A percentile compares a stretch with the other conserved stretches of the same genome.
Evolutionary conservation across 2,329 filamentous ascomycete genomes (phyloP).

Genomic region (Xylaria sp.): DNA sequence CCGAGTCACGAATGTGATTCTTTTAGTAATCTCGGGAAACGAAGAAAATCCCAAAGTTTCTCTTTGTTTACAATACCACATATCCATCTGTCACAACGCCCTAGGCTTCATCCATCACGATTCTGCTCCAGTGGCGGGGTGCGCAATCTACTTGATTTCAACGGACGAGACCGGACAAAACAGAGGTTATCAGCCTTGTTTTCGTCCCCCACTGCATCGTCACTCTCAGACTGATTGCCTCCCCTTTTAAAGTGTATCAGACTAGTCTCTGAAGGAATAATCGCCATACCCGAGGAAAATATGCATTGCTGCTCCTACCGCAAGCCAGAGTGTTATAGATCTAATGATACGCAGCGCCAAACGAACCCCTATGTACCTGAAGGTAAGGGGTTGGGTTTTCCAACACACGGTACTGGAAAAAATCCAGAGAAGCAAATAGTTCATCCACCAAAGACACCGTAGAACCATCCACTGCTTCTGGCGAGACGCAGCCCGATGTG

Average conservation of each 20-base stretch:
- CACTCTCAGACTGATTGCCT: background rate
- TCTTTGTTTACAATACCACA: background rate
- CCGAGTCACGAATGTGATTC: slow-evolving; percentile 1
- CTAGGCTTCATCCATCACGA: background rate
- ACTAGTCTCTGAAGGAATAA: background rate
- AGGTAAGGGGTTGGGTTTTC: too few species aligned
- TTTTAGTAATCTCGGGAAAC: background rate
- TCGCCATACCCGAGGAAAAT: background rate
- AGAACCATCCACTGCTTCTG: background rate
- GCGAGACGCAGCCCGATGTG: background rate
- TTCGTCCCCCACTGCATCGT: background rate
- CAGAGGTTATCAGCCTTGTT: background rate
- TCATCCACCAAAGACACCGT: background rate
- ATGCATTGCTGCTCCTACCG: background rate
- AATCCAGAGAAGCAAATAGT: background rate
- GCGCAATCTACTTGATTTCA: background rate
- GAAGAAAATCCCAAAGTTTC: background rate
- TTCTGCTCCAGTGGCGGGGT: background rate
- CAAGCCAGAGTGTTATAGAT: background rate
- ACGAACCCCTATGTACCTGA: background rate
- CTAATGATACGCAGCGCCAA: background rate
- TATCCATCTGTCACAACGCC: background rate
- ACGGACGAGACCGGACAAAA: background rate
- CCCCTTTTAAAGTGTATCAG: background rate
- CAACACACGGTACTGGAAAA: background rate